Base-by-base conservation (phyloP, 257 asterid species). In the Solanum ossicruentum region DNA sequence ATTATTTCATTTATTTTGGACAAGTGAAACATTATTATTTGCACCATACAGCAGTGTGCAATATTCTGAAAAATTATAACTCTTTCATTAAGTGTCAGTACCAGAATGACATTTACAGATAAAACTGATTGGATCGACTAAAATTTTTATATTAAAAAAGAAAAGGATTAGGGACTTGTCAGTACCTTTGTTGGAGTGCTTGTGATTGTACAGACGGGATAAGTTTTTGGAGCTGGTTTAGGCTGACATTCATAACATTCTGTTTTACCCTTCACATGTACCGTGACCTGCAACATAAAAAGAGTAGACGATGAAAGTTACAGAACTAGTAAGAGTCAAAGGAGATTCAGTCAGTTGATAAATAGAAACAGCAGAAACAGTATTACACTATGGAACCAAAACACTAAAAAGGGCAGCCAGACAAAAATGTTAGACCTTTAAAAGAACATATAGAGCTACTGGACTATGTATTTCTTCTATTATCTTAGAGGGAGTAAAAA, bases 201-300 rank as follows among this genome's bases (percentile, higher is more conserved):
- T 77, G 99, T 95, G 80, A 97, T 97, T 15, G 99, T 97, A 85
- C 99, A 97, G 54, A 97, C 99, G 20, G 99, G 99, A 87, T 97
- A 97, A 85, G 98, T 95, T 90, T 97, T 97, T 7, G 99, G 99
- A 86, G 99, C 95, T 82, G 97, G 99, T 88, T 97, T 97, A 70
- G 99, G 93, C 90, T 97, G 97, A 91, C 99, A 97, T 88, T 97
- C 99, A 83, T 97, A 97, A 78, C 99, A 97, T 88, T 97, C 99
- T 6, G 99, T 92, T 90, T 83, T 94, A 84, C 97, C 98, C 89
- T 97, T 97, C 73, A 93, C 91, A 23, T 97, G 99, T 67, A 97
- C 99, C 43, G 99, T 94, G 45, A 97, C 99, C 99, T 97, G 93
- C 86, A 36, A 80, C 86, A 82, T 23, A 77, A 80, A 86, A 82